Conservation (phyloP, 768 basidiomycete species). For the Gloeopeniophorella convolvens region DNA sequence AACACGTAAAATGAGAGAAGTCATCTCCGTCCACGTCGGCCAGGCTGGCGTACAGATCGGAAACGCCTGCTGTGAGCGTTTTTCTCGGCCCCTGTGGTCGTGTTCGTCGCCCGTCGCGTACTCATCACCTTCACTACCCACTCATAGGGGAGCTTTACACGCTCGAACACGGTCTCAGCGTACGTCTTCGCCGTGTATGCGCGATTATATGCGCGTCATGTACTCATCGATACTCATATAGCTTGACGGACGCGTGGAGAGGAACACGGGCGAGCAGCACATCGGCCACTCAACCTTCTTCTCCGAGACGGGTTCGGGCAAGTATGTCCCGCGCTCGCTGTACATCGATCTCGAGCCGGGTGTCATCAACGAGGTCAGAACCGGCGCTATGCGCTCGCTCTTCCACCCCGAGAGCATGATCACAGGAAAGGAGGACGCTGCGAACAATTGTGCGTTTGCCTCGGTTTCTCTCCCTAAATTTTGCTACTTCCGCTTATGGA, state of each 20-base stretch:
- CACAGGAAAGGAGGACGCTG: slow-evolving; percentile 97
- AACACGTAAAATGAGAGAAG: slow-evolving; percentile 64
- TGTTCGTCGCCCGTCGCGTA: slow-evolving; percentile 17
- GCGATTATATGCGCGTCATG: not conserved
- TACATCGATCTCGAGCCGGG: slow-evolving; percentile 96
- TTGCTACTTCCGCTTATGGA: slow-evolving; percentile 2
- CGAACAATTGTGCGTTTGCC: slow-evolving; percentile 83
- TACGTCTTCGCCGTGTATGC: slow-evolving; percentile 36
- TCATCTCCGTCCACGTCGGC: slow-evolving; percentile 94
- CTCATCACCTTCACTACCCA: slow-evolving; percentile 18
- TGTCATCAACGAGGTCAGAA: slow-evolving; percentile 92
- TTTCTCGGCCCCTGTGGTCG: slow-evolving; percentile 3
- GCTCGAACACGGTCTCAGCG: slow-evolving; percentile 93
- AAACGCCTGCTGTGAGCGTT: slow-evolving; percentile 87
- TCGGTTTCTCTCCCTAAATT: slow-evolving; percentile 1
- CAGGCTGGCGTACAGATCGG: slow-evolving; percentile 95
- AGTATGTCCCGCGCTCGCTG: slow-evolving; percentile 93
- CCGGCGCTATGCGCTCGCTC: slow-evolving; percentile 83
- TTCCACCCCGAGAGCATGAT: slow-evolving; percentile 98
- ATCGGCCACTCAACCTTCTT: slow-evolving; percentile 97
- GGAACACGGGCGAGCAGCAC: slow-evolving; percentile 60
- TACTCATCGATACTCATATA: slow-evolving; percentile 29
- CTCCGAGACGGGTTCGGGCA: slow-evolving; percentile 88
- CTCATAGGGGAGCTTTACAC: slow-evolving; percentile 92
- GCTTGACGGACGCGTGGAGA: slow-evolving; percentile 89